A percentile compares a stretch with the other conserved stretches of the same genome.
Evolutionary conservation across 2,329 filamentous ascomycete species (phyloP).

Genomic region (Septoria linicola): DNA sequence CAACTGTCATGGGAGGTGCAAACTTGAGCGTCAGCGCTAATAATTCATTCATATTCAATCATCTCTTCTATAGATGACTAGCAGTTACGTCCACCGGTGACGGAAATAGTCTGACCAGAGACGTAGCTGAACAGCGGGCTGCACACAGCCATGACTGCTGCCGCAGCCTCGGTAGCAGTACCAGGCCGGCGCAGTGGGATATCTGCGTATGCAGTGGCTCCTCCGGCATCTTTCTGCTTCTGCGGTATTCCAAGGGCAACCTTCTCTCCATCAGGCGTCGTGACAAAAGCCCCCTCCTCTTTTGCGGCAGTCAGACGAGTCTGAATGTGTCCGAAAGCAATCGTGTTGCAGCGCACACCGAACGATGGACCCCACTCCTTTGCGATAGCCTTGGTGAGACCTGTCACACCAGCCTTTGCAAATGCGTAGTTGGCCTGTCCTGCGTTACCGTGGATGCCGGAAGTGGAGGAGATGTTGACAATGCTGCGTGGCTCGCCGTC

Average conservation of each 20-base stretch:
- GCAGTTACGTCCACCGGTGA: conserved; percentile 72
- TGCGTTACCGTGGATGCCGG: conserved; percentile 80
- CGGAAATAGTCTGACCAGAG: conserved; percentile 80
- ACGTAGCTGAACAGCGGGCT: conserved; percentile 85
- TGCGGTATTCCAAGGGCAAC: conserved; percentile 72
- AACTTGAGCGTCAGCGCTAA: too few relatives aligned
- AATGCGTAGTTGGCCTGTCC: conserved; percentile 88
- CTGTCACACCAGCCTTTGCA: conserved; percentile 79
- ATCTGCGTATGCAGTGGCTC: conserved; percentile 52
- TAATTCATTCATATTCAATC: too few relatives aligned
- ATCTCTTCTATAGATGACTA: conserved; percentile 40
- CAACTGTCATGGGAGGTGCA: too few relatives aligned
- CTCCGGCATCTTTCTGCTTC: conserved; percentile 49
- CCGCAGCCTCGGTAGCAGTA: conserved; percentile 76
- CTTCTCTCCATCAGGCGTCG: conserved; percentile 71
- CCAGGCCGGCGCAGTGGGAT: conserved; percentile 78
- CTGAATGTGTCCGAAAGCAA: conserved; percentile 79
- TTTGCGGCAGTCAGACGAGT: conserved; percentile 81
- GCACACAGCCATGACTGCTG: conserved; percentile 71
- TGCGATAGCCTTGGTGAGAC: conserved; percentile 83
- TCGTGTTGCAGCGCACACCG: conserved; percentile 77
- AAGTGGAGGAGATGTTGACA: conserved; percentile 81
- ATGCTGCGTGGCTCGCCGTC: conserved; percentile 76
- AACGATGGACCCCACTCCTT: conserved; percentile 87
- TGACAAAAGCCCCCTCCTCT: conserved; percentile 77